Conservation (phyloP, 345 rosid genomes). For the Pseudoturritis turrita region DNA sequence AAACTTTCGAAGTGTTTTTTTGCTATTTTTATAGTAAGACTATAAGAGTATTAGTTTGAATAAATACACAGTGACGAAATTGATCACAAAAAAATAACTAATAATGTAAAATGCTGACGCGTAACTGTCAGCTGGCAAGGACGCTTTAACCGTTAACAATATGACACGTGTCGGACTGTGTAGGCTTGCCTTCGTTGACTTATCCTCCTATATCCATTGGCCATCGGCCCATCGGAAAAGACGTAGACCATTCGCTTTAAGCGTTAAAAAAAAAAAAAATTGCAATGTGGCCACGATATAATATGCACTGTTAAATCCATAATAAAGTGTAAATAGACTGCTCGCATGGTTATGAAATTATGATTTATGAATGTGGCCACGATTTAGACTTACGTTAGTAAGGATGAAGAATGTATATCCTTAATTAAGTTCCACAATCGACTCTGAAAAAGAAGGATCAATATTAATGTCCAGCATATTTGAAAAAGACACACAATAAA, state of each 20-base stretch:
- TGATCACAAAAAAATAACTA: not conserved
- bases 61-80: not conserved
- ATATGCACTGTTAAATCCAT: too few relatives aligned
- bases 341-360: too few relatives aligned
- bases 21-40: not conserved
- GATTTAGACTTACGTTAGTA: too few relatives aligned
- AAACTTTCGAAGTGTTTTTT: not conserved
- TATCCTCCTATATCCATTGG: not conserved
- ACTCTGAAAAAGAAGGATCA: too few relatives aligned
- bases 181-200: slow-evolving; percentile 19
- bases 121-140: not conserved
- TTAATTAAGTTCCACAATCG: too few relatives aligned
- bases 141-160: not conserved
- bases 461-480: too few relatives aligned
- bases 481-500: too few relatives aligned
- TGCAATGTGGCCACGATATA: too few relatives aligned
- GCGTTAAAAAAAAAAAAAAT: not conserved
- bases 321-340: too few relatives aligned
- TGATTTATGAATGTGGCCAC: too few relatives aligned
- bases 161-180: not conserved
- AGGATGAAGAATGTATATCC: too few relatives aligned
- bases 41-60: not conserved
- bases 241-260: not conserved
- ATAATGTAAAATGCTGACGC: slow-evolving; percentile 4
- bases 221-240: slow-evolving; percentile 23